phyloP scores from a whole-genome alignment of 768 basidiomycete species.

The Rhodotorula paludigena region DNA sequence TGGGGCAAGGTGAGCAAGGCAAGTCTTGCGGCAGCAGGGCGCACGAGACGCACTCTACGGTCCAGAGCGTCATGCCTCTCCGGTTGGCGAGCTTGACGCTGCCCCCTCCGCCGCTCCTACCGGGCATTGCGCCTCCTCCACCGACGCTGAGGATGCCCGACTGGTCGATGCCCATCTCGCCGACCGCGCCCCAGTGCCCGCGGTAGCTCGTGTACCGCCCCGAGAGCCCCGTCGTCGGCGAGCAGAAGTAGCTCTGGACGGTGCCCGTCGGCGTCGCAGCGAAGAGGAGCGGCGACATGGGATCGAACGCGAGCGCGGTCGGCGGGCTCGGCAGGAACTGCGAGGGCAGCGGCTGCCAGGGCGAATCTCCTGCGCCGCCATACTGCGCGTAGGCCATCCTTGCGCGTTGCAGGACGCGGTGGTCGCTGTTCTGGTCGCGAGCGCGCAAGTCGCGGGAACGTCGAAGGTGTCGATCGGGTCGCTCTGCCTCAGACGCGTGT shows the following conservation, averaged over 20 bases:
- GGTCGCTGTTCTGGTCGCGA: no score
- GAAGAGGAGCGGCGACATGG: slow-evolving; percentile 85
- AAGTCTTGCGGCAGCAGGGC: neutral
- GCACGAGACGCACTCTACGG: slow-evolving; percentile 43
- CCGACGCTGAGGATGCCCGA: slow-evolving; percentile 59
- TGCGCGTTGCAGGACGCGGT: neutral
- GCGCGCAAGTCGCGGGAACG: no score
- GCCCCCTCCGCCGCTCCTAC: slow-evolving; percentile 30
- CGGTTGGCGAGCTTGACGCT: slow-evolving; percentile 49
- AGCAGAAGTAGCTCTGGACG: slow-evolving; percentile 62
- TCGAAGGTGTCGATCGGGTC: no score
- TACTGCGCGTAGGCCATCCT: slow-evolving; percentile 5
- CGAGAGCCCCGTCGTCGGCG: slow-evolving; percentile 32
- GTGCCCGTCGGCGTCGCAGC: slow-evolving; percentile 67
- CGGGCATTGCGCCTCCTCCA: slow-evolving; percentile 34
- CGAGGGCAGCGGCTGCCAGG: slow-evolving; percentile 28
- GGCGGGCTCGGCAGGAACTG: slow-evolving; percentile 31
- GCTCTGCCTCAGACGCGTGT: no score
- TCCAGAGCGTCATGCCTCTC: slow-evolving; percentile 48
- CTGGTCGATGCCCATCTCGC: slow-evolving; percentile 71
- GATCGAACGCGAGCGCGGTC: slow-evolving; percentile 61
- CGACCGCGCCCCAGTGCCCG: slow-evolving; percentile 53
- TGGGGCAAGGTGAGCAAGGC: neutral
- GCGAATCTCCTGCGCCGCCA: neutral
- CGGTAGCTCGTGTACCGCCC: slow-evolving; percentile 43